Evolutionary conservation across 2,329 filamentous ascomycete genomes (phyloP).

Genomic region (Aspergillus aculeatus): DNA sequence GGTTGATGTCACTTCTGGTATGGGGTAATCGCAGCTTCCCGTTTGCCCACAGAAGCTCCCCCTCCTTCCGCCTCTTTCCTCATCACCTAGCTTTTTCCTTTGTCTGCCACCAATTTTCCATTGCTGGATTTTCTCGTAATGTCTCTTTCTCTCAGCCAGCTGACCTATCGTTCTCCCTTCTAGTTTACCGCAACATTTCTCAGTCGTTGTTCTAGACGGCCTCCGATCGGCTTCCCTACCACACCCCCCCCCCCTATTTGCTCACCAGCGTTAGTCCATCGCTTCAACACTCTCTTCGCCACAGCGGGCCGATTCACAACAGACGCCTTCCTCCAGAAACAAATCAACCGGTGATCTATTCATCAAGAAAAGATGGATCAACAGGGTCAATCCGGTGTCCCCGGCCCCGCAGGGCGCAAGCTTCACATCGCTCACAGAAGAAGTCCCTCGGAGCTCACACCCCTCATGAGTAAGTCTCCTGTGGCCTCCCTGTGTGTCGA

Average conservation of each 20-base stretch:
- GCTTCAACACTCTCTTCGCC: constrained; percentile 27
- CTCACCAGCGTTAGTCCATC: constrained; percentile 25
- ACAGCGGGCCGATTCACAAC: constrained; percentile 14
- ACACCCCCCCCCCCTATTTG: constrained; percentile 16
- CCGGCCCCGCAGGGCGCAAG: constrained; percentile 79
- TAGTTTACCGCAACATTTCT: constrained; percentile 18
- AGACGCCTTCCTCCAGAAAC: constrained; percentile 13
- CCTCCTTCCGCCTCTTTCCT: constrained; percentile 11
- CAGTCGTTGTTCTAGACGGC: constrained; percentile 25
- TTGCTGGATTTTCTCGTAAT: constrained; percentile 7
- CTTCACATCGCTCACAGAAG: constrained; percentile 96
- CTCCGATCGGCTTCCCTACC: constrained; percentile 29
- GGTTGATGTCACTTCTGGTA: constrained; percentile 10
- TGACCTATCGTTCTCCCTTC: constrained; percentile 20
- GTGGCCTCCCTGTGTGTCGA: not conserved
- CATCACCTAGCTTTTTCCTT: not conserved
- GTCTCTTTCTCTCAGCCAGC: constrained; percentile 12
- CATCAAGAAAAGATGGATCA: constrained; percentile 59
- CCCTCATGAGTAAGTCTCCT: constrained; percentile 83
- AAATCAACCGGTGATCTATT: constrained; percentile 18
- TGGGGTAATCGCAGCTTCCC: constrained; percentile 26
- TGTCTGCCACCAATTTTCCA: not conserved
- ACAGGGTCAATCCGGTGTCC: constrained; percentile 55
- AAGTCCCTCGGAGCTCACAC: constrained; percentile 95
- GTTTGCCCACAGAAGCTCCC: constrained; percentile 10